These are phyloP conservation scores for Hypomyces perniciosus DNA, from an alignment of 2,329 filamentous ascomycete genomes.

Conservation along the genomic window DNA sequence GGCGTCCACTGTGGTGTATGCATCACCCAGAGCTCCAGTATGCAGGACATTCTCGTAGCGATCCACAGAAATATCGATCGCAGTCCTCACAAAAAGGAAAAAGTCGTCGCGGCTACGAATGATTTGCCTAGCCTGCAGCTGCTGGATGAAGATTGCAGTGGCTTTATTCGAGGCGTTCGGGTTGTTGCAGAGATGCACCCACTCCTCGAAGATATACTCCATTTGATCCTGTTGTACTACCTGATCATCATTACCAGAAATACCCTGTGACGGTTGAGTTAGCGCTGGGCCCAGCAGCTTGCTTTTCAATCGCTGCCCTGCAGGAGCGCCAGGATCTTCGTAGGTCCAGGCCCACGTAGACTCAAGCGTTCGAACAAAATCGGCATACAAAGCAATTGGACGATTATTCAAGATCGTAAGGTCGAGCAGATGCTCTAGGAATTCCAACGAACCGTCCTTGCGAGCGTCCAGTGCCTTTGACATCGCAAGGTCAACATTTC, in stretches of 20 bases:
- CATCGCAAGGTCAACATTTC: conserved; percentile 63
- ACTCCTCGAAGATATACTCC: conserved; percentile 94
- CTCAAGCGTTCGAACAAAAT: conserved; percentile 79
- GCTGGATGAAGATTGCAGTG: conserved; percentile 70
- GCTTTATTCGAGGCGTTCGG: conserved; percentile 69
- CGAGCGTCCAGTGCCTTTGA: conserved; percentile 66
- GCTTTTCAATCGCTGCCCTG: conserved; percentile 65
- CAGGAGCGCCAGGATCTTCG: conserved; percentile 60
- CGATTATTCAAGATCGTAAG: conserved; percentile 72
- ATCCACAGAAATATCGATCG: conserved; percentile 72
- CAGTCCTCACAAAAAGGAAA: conserved; percentile 70
- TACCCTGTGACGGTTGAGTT: conserved; percentile 35
- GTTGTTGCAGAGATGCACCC: conserved; percentile 77
- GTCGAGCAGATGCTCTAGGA: conserved; percentile 75
- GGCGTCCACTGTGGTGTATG: conserved; percentile 64
- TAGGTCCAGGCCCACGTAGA: conserved; percentile 75
- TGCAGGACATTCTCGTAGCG: conserved; percentile 69
- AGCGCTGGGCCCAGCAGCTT: conserved; percentile 44
- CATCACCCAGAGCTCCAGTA: conserved; percentile 52
- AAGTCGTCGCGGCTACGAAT: conserved; percentile 72
- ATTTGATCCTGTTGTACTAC: conserved; percentile 70
- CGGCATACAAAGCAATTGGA: conserved; percentile 72
- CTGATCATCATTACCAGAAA: conserved; percentile 48
- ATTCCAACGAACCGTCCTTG: conserved; percentile 67
- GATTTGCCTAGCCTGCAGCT: conserved; percentile 69